Evolutionary conservation across 139 green algal species (phyloP).

Genomic region (Pedinophyceae sp.): DNA sequence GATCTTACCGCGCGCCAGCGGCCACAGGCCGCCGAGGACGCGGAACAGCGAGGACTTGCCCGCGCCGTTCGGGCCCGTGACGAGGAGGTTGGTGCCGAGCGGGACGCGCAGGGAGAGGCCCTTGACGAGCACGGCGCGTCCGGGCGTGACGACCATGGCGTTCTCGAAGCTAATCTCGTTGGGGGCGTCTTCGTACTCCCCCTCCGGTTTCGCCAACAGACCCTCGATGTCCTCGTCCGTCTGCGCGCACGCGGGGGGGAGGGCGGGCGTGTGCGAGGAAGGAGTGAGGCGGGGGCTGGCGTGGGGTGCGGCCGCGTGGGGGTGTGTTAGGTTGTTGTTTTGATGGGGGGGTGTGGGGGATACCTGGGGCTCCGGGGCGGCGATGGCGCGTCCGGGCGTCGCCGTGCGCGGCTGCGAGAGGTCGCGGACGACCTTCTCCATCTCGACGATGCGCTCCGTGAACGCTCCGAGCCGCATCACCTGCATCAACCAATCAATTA

Average conservation of each 20-base stretch:
- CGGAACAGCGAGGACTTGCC: constrained; percentile 44
- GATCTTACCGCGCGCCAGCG: constrained; percentile 27
- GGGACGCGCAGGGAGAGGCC: constrained; percentile 37
- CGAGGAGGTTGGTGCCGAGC: constrained; percentile 52
- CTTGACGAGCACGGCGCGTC: constrained; percentile 28
- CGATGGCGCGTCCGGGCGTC: not conserved
- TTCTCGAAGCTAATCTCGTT: constrained; percentile 37
- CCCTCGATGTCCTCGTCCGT: constrained; percentile 31
- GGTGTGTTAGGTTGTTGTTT: too few relatives aligned
- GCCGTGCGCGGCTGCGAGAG: constrained; percentile 5
- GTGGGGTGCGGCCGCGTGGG: too few relatives aligned
- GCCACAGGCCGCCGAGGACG: constrained; percentile 49
- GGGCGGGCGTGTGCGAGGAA: too few relatives aligned
- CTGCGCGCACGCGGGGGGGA: constrained; percentile 4
- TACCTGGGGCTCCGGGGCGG: too few relatives aligned
- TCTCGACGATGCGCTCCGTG: constrained; percentile 29
- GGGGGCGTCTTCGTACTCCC: constrained; percentile 2
- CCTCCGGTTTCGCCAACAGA: too few relatives aligned
- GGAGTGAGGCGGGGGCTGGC: too few relatives aligned
- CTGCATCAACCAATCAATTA: too few relatives aligned
- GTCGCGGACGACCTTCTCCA: constrained; percentile 16
- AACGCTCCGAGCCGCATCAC: too few relatives aligned
- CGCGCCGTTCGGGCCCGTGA: constrained; percentile 48
- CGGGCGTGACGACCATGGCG: constrained; percentile 44
- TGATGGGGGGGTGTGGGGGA: too few relatives aligned